A percentile compares a stretch with the other conserved stretches of the same genome.
phyloP scores from a whole-genome alignment of 2,329 filamentous ascomycete species.

The Claviceps pazoutovae region DNA sequence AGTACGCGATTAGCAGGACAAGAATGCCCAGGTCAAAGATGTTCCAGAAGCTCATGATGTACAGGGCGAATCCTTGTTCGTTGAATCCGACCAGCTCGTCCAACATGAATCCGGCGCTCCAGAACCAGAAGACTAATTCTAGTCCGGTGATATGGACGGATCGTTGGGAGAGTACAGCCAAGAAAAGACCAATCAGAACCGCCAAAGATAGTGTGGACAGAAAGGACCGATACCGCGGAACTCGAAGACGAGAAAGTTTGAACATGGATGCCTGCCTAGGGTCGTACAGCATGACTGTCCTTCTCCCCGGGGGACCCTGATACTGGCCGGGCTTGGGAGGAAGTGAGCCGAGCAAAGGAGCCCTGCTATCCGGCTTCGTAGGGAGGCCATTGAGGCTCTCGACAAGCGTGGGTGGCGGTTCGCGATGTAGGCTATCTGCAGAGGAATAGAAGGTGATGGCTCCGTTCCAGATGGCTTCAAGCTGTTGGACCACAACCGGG shows the following conservation, averaged over 20 bases:
- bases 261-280: conserved; percentile 80
- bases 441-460: conserved; percentile 88
- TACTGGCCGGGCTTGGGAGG: conserved; percentile 17
- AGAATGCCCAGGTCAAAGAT: conserved; percentile 86
- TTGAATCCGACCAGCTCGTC: conserved; percentile 94
- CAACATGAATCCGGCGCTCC: conserved; percentile 93
- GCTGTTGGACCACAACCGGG: conserved; percentile 79
- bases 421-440: conserved; percentile 70
- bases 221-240: conserved; percentile 83
- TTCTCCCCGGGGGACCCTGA: conserved; percentile 35
- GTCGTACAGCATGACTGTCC: conserved; percentile 79
- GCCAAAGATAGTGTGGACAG: conserved; percentile 80
- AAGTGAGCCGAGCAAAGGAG: conserved; percentile 33
- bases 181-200: conserved; percentile 69
- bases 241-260: conserved; percentile 79
- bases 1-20: conserved; percentile 74
- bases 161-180: conserved; percentile 64
- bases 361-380: conserved; percentile 29
- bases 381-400: conserved; percentile 13
- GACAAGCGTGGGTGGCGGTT: conserved; percentile 13
- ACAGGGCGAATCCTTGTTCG: conserved; percentile 89
- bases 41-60: conserved; percentile 98
- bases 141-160: conserved; percentile 70
- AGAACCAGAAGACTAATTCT: conserved; percentile 91
- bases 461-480: conserved; percentile 96